Conservation (phyloP, 1,284 basidiomycete species). For the Marasmius oreades region DNA sequence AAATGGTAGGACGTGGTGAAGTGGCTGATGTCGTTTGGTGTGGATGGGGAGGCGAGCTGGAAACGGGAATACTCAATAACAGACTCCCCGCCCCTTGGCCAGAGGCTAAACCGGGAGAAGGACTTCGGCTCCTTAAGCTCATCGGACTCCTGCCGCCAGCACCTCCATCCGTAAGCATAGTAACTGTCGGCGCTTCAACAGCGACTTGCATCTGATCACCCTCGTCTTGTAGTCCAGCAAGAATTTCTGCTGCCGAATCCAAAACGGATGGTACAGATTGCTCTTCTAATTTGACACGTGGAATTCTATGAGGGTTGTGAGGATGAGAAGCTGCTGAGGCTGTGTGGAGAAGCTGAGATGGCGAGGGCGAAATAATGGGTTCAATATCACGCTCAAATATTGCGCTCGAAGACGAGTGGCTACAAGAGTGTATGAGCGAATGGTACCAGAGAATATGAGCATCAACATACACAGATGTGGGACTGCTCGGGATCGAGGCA, state of each 20-base stretch:
- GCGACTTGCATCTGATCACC: conserved; percentile 44
- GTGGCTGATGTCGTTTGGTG: neutral
- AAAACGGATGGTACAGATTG: conserved; percentile 73
- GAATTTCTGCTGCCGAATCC: conserved; percentile 66
- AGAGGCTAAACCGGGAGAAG: conserved; percentile 29
- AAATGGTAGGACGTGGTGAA: conserved; percentile 2
- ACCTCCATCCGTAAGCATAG: conserved; percentile 24
- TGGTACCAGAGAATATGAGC: conserved; percentile 9
- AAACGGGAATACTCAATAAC: conserved; percentile 40
- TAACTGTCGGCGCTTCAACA: conserved; percentile 48
- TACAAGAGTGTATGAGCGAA: conserved; percentile 22
- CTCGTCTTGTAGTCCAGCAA: conserved; percentile 40
- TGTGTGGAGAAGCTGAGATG: conserved; percentile 29
- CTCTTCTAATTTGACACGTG: conserved; percentile 66
- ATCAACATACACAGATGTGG: conserved; percentile 66
- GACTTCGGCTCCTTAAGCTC: conserved; percentile 60
- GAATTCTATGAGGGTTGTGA: conserved; percentile 64
- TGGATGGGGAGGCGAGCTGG: neutral
- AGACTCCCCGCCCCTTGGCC: conserved; percentile 34
- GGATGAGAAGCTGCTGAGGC: conserved; percentile 29
- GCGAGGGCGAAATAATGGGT: conserved; percentile 49
- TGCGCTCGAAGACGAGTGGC: conserved; percentile 73
- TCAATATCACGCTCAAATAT: conserved; percentile 84
- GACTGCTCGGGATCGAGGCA: conserved; percentile 69
- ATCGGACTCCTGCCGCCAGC: conserved; percentile 66